Conservation (phyloP, 208 protist genomes). For the Borovskyia barvae region DNA sequence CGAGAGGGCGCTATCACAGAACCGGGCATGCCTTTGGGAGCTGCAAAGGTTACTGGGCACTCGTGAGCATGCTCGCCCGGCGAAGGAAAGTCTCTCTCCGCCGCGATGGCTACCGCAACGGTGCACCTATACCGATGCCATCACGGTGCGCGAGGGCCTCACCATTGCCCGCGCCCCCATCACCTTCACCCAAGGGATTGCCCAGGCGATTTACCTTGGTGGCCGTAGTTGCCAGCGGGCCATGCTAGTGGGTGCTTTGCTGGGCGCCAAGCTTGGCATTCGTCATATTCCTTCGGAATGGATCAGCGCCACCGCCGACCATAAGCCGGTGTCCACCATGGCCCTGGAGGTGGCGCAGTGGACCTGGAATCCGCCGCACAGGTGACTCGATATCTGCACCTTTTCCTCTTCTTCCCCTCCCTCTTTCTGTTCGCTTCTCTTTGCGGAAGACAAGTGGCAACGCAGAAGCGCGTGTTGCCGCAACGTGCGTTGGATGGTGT, state of each 20-base stretch:
- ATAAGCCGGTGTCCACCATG: conserved; percentile 59
- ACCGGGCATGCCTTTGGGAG: background rate
- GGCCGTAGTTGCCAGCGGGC: conserved; percentile 51
- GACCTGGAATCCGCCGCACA: conserved; percentile 79
- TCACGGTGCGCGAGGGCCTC: conserved; percentile 54
- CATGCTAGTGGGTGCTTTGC: conserved; percentile 78
- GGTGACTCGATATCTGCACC: conserved; percentile 31
- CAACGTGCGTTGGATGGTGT: too few species aligned
- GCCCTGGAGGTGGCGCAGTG: conserved; percentile 82
- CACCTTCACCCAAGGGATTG: conserved; percentile 57
- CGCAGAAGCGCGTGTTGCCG: too few species aligned
- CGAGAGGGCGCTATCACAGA: too few species aligned
- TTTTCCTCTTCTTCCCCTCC: background rate
- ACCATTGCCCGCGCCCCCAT: conserved; percentile 42
- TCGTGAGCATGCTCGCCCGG: background rate
- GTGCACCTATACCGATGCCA: conserved; percentile 26
- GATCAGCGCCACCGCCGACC: conserved; percentile 69
- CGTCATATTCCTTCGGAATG: conserved; percentile 66
- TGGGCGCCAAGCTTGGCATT: conserved; percentile 67
- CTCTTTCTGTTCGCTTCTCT: background rate
- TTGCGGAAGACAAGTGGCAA: background rate
- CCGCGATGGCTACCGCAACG: conserved; percentile 28
- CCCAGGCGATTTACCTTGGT: conserved; percentile 51
- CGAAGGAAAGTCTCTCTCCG: background rate
- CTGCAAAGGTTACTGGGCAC: too few species aligned